These are phyloP conservation scores for Macadamia tetraphylla DNA, from an alignment of 164 flowering plant species.

Conservation along the genomic window DNA sequence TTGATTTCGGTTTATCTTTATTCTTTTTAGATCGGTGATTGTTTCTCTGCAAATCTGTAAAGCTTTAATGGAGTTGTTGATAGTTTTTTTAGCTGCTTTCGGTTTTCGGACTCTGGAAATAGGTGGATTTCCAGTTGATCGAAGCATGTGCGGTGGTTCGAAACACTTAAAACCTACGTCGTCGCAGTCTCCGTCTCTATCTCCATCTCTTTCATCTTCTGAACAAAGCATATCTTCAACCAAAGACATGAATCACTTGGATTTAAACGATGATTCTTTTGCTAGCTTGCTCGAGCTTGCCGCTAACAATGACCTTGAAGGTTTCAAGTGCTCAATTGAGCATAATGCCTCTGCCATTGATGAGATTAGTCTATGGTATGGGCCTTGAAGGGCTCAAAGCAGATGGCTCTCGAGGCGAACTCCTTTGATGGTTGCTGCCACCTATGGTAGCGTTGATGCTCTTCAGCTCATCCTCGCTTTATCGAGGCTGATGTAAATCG, in stretches of 20 bases:
- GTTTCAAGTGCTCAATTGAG: slow-evolving; percentile 21
- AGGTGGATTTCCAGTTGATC: slow-evolving; percentile 21
- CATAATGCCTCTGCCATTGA: too few species aligned
- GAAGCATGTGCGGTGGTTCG: slow-evolving; percentile 46
- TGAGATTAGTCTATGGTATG: too few species aligned
- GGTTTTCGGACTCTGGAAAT: too few species aligned
- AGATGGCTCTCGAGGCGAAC: slow-evolving; percentile 41
- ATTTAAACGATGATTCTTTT: slow-evolving; percentile 29
- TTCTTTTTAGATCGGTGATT: too few species aligned
- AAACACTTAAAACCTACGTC: slow-evolving; percentile 20
- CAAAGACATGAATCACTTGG: neutral
- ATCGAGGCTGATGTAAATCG: too few species aligned
- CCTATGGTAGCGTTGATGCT: slow-evolving; percentile 43
- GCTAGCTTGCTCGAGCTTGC: slow-evolving; percentile 40
- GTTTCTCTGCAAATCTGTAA: too few species aligned
- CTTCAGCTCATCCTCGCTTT: slow-evolving; percentile 35
- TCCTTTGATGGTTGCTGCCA: slow-evolving; percentile 53
- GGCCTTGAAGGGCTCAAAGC: slow-evolving; percentile 25
- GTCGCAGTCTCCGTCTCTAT: slow-evolving; percentile 2
- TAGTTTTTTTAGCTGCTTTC: too few species aligned
- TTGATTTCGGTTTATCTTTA: too few species aligned
- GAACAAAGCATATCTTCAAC: too few species aligned
- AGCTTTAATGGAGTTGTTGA: too few species aligned
- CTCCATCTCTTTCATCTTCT: too few species aligned
- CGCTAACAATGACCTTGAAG: slow-evolving; percentile 38